Base-by-base conservation (phyloP, 352 stramenopile genomes). In the Albugo candida region DNA sequence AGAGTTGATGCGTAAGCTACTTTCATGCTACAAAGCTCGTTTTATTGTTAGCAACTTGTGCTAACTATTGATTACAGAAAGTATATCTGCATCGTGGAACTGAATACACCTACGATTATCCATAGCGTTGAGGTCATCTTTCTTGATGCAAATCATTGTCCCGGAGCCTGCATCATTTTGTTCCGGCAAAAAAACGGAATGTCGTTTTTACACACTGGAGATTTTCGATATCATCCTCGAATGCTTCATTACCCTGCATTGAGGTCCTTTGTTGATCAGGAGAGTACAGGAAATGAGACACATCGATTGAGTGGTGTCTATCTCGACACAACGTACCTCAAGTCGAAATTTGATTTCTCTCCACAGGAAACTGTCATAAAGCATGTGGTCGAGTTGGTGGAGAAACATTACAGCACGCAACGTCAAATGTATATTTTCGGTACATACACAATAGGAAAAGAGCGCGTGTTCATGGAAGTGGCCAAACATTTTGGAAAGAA, bases 401-500 rank as follows among this genome's bases (percentile, higher is more conserved):
- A 70, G n/a, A 63, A 68, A 24, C 64, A 77, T 50, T 41, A 58
- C 16, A 56, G 61, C 1, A 18, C 17, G 3, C 38, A 47, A 16
- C 64, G 72, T 21, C 59, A 85, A n/a, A 63, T 98, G 0, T 95
- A 95, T 52, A 62, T 97, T 12, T 96, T 98, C 66, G 93, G 92
- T 20, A 93, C 88, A 18, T 98, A 98, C 51, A 96, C 87, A 8
- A 96, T 98, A 50, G 93, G 93, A 14, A 98, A 98, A 55, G 93
- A 98, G 56, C 73, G 79, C 16, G 76, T 97, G n/a, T 97, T 96
- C 48, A 82, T 97, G 59, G 83, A 94, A 41, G 76, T 97, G 2
- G 85, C 89, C n/a, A 54, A 80, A 48, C 67, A 67, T 35, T 73
- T 69, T 41, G 40, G 68, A 45, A 67, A 61, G 48, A 83, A 91